A percentile compares a stretch with the other conserved stretches of the same genome.
phyloP scores from a whole-genome alignment of 495 filamentous ascomycete species.

The Emericellopsis terricola region DNA sequence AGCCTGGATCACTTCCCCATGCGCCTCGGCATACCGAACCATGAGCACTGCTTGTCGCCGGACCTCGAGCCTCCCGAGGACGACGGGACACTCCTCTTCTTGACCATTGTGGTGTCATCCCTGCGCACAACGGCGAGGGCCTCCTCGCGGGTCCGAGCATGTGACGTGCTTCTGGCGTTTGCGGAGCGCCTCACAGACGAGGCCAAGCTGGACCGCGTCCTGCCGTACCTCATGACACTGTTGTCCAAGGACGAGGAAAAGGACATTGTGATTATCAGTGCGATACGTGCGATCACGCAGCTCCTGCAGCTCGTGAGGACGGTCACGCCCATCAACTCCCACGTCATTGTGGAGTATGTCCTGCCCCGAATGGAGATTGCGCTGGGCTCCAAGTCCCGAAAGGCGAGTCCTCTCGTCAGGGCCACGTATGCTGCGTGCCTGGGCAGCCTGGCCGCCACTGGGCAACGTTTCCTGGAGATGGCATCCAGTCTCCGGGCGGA shows the following conservation, averaged over 20 bases:
- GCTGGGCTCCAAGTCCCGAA: constrained; percentile 34
- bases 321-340: constrained; percentile 85
- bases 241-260: constrained; percentile 52
- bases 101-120: constrained; percentile 73
- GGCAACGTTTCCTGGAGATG: constrained; percentile 72
- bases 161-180: constrained; percentile 85
- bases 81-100: constrained; percentile 84
- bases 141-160: constrained; percentile 73
- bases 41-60: constrained; percentile 41
- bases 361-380: constrained; percentile 66
- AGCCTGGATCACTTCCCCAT: constrained; percentile 48
- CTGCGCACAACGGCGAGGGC: constrained; percentile 77
- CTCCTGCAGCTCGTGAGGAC: constrained; percentile 72
- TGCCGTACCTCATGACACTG: constrained; percentile 73
- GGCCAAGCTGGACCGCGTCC: constrained; percentile 83
- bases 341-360: constrained; percentile 90
- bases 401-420: constrained; percentile 51
- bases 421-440: constrained; percentile 87
- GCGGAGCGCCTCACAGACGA: constrained; percentile 86
- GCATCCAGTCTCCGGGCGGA: constrained; percentile 76
- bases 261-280: constrained; percentile 72
- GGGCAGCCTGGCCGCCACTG: constrained; percentile 79
- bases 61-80: constrained; percentile 34
- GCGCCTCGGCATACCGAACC: constrained; percentile 72
- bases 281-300: constrained; percentile 71